Conservation (phyloP, 306 rosid genomes). For the Trifolium repens region DNA sequence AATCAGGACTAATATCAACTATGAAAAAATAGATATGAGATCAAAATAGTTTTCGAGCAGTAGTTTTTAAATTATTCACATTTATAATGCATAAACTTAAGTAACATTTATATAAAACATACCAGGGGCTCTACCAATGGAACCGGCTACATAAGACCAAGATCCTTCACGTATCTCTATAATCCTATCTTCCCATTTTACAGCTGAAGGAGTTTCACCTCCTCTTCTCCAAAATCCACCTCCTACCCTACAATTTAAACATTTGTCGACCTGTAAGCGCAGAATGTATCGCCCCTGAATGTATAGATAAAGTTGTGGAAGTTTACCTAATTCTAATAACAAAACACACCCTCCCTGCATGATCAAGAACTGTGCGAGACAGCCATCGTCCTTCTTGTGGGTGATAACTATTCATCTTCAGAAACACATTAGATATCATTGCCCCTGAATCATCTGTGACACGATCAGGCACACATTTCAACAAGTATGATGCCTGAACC, state of each 20-base stretch:
- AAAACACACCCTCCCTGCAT: conserved; percentile 93
- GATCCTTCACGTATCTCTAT: conserved; percentile 92
- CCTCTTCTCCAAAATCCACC: conserved; percentile 98
- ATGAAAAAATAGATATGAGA: neutral
- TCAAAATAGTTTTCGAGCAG: neutral
- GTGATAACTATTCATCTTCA: conserved; percentile 74
- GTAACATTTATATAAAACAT: conserved; percentile 45
- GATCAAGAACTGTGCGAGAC: conserved; percentile 93
- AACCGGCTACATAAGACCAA: conserved; percentile 89
- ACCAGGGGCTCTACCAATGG: conserved; percentile 90
- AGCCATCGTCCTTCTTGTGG: conserved; percentile 99
- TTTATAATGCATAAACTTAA: conserved; percentile 2
- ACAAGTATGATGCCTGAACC: conserved; percentile 83
- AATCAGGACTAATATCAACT: neutral
- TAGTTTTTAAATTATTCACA: neutral
- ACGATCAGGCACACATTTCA: conserved; percentile 89
- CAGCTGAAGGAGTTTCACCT: conserved; percentile 72
- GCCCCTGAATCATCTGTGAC: conserved; percentile 93
- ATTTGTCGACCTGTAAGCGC: conserved; percentile 13
- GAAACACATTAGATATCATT: conserved; percentile 85
- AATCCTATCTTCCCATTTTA: conserved; percentile 89
- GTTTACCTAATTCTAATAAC: conserved; percentile 77
- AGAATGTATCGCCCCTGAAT: neutral
- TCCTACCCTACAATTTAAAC: conserved; percentile 67
- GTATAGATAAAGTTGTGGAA: conserved; percentile 10